Evolutionary conservation across 768 basidiomycete genomes (phyloP), one percentile per base, ranked within the genome.

Genomic region (Termitomyces heimii): DNA sequence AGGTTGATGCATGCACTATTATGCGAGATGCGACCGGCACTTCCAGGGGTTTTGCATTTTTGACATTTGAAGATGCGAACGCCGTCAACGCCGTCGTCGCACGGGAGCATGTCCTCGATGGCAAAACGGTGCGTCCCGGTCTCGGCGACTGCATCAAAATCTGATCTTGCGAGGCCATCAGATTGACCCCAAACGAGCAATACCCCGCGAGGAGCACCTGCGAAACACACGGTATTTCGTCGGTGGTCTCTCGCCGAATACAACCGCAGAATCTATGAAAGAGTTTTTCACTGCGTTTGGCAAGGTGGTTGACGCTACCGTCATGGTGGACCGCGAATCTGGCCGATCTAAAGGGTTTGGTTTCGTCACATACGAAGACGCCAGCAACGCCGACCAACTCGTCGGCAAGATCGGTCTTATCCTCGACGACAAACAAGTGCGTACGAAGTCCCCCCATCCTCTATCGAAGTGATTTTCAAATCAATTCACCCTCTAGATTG

Each of bases 171-270:
- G 22, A 32, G n/a, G n/a, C n/a, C 18, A 28, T 37, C 67, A 92
- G 90, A 93, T 93, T 64, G 91, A 93, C 65, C 91, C 91, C 4
- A 93, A 93, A 70, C 84, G 90, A 40, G 91, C 91, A 0, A 92
- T 93, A 56, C 91, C 91, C 8, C 81, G 89, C 48, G 85, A 89
- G 67, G 91, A 92, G 62, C 89, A 91, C 64, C 69, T 84, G 47
- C 73, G 83, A 20, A 87, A 88, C 55, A 85, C 87, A 35, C 88
- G 91, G 51, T 86, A 91, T 64, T 93, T 93, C 62, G 88, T 93
- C 3, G 90, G 91, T 13, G 88, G 89, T 16, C 76, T 93, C 4
- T 77, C 88, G 0, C 78, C 85, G 1, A 68, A 71, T 6, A 88
- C 89, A 37, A 89, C 84, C 0, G 81, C 84, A 6, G 88, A 90